These are phyloP conservation scores for Aspergillus carbonarius DNA, from an alignment of 2,329 filamentous ascomycete genomes.

Conservation along the genomic window DNA sequence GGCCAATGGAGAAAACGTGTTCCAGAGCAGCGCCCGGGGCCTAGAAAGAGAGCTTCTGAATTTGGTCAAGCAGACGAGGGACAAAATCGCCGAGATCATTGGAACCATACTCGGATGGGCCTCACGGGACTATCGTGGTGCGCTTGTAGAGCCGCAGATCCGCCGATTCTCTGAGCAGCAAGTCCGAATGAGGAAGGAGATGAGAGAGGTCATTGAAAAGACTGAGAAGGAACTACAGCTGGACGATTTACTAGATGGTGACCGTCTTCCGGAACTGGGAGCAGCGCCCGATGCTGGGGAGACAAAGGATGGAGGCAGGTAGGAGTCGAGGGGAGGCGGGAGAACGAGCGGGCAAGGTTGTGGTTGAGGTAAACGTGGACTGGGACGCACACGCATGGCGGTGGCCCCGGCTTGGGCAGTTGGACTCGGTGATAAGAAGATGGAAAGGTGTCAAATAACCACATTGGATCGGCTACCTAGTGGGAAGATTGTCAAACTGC, in stretches of 20 bases:
- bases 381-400: background rate
- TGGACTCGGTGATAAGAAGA: background rate
- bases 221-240: slow-evolving; percentile 3
- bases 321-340: background rate
- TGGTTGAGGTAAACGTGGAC: background rate
- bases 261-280: no score
- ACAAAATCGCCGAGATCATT: background rate
- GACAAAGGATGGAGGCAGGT: no score
- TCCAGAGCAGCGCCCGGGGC: background rate
- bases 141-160: slow-evolving; percentile 8
- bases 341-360: background rate
- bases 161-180: background rate
- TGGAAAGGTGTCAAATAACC: background rate
- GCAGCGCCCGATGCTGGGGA: no score
- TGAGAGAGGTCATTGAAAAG: background rate
- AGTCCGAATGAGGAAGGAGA: background rate
- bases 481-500: background rate
- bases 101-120: background rate
- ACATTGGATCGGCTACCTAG: background rate
- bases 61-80: background rate
- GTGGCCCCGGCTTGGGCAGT: background rate
- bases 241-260: background rate
- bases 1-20: background rate
- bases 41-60: background rate
- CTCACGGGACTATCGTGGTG: slow-evolving; percentile 9